Conservation (phyloP, 2,329 filamentous ascomycete species). For the Ophiosphaerella korrae region DNA sequence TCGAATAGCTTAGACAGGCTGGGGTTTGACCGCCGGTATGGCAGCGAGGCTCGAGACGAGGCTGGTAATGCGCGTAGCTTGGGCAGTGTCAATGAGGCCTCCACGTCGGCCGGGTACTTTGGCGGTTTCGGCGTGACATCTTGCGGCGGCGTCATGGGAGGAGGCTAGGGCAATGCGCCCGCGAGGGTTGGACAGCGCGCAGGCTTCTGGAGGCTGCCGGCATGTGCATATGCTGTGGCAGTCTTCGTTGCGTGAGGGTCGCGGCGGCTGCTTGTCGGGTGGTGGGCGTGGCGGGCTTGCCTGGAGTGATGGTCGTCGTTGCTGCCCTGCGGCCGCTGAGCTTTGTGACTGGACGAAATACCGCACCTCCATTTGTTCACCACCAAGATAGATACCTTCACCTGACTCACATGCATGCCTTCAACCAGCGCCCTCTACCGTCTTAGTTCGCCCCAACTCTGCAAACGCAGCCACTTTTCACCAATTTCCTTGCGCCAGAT, state of each 20-base stretch:
- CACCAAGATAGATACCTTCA: slow-evolving; percentile 6
- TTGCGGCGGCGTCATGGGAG: slow-evolving; percentile 49
- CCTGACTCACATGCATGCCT: slow-evolving; percentile 37
- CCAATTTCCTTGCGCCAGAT: not conserved
- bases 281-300: slow-evolving; percentile 2
- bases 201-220: slow-evolving; percentile 30
- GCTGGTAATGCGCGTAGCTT: slow-evolving; percentile 65
- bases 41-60: slow-evolving; percentile 63
- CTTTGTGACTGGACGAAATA: slow-evolving; percentile 38
- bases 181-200: slow-evolving; percentile 37
- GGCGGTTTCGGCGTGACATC: slow-evolving; percentile 46
- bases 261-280: not conserved
- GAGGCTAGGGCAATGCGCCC: slow-evolving; percentile 45
- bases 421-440: slow-evolving; percentile 36
- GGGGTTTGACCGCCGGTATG: slow-evolving; percentile 59
- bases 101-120: slow-evolving; percentile 62
- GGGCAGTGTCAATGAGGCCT: slow-evolving; percentile 64
- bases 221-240: slow-evolving; percentile 36
- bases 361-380: slow-evolving; percentile 34
- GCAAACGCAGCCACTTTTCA: slow-evolving; percentile 25
- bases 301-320: slow-evolving; percentile 22
- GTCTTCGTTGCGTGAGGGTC: not conserved
- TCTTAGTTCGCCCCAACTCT: slow-evolving; percentile 32
- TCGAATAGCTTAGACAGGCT: slow-evolving; percentile 60
- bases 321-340: slow-evolving; percentile 36